Evolutionary conservation across 2,329 filamentous ascomycete genomes (phyloP), one percentile per base, ranked within the genome.

Genomic region (Aureobasidium pullulans): DNA sequence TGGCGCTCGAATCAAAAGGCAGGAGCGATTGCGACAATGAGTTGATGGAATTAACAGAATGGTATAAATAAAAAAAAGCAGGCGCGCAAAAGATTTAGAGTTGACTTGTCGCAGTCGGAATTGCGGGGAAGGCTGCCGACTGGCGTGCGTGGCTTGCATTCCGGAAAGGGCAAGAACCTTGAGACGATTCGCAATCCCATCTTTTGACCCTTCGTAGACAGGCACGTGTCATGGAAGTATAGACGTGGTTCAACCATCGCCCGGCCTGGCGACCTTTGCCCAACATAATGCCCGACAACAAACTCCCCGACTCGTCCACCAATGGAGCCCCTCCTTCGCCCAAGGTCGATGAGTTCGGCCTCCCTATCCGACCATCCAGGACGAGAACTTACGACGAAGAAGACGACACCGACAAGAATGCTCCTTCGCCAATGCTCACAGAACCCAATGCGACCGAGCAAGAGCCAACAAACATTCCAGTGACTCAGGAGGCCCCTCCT

Each of bases 331-430:
- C 54, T 42, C 23, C 37, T 3, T 34, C 37, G 16, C 50, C 50
- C 11, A 16, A 40, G 19, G 54, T 57, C 32, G 72, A 74, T 54
- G 72, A 74, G 59, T 74, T 73, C 60, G 72, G 72, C 5, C 62
- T 74, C 34, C 70, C 71, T 16, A 62, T 70, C n/a, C 66, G 66
- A 56, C 67, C 67, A 56, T 63, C 67, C 6, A 62, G 67, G 50
- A 68, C 66, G 60, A 64, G 69, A 54, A 60, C 63, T 2, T 68
- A 67, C 47, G 63, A 68, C 5, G 60, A 69, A 39, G 58, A 59
- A 60, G 66, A 64, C 28, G 65, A 62, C 10, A 60, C 62, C 43
- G 60, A 39, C 15, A 10, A 39, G n/a, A 28, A 48, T 32, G 37
- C 34, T 42, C 40, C 44, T 37, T 34, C 44, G 16, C 28, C 37